Conservation (phyloP, 768 basidiomycete genomes). For the Boletus vermiculosoides region DNA sequence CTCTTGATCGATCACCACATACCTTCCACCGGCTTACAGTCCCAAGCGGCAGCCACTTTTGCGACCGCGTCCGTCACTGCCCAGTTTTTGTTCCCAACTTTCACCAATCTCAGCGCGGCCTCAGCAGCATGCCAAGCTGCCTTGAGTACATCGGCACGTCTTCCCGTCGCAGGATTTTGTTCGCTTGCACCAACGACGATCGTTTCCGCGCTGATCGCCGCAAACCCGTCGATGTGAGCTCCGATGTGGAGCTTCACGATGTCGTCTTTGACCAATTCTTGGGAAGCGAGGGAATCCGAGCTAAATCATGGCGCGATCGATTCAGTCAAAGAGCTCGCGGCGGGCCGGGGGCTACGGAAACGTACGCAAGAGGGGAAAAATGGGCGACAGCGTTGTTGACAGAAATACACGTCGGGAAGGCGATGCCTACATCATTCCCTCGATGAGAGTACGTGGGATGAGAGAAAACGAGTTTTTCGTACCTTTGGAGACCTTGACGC, state of each 20-base stretch:
- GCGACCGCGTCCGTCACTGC: constrained; percentile 83
- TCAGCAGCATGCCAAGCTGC: constrained; percentile 95
- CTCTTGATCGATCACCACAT: constrained; percentile 19
- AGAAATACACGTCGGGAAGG: constrained; percentile 92
- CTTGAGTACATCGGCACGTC: constrained; percentile 87
- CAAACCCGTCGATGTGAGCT: constrained; percentile 97
- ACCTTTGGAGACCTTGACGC: constrained; percentile 88
- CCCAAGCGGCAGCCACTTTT: constrained; percentile 68
- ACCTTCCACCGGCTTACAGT: constrained; percentile 96
- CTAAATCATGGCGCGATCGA: constrained; percentile 39
- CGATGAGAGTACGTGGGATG: constrained; percentile 6
- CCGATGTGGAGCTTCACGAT: constrained; percentile 96
- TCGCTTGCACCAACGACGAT: constrained; percentile 80
- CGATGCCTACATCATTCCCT: constrained; percentile 58
- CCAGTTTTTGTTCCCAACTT: constrained; percentile 95
- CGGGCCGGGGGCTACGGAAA: constrained; percentile 15
- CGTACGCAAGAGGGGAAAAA: constrained; percentile 93
- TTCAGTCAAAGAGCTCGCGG: constrained; percentile 19
- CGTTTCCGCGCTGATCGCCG: constrained; percentile 91
- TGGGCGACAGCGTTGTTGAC: constrained; percentile 96
- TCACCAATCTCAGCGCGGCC: constrained; percentile 85
- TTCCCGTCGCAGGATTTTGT: constrained; percentile 74
- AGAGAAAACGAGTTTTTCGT: constrained; percentile 23
- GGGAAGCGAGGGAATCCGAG: constrained; percentile 69
- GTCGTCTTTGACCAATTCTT: constrained; percentile 77